Percentiles rank a stretch among this genome's conserved stretches.
phyloP scores from a whole-genome alignment of 1,139 yeast species.

The Hansenula sp. region DNA sequence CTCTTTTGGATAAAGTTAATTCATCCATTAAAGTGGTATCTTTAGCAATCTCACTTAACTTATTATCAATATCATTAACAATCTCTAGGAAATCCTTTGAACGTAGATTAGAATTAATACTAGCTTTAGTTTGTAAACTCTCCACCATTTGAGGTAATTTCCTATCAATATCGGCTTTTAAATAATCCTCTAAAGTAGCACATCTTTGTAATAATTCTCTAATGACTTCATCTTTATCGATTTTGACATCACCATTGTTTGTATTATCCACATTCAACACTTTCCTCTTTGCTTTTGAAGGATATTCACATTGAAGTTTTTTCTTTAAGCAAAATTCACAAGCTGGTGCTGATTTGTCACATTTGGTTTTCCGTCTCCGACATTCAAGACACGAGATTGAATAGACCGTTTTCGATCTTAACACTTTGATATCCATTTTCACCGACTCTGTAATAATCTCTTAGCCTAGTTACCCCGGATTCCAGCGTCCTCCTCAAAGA shows the following conservation, averaged over 20 bases:
- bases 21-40: background rate
- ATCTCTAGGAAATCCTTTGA: background rate
- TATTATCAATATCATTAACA: background rate
- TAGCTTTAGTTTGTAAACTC: background rate
- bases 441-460: background rate
- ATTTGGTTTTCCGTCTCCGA: slow-evolving; percentile 1
- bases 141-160: background rate
- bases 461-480: too few relatives aligned
- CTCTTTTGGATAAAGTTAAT: background rate
- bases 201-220: background rate
- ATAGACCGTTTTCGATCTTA: background rate
- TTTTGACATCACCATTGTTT: background rate
- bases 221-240: background rate
- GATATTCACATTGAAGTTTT: background rate
- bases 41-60: background rate
- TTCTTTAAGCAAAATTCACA: background rate
- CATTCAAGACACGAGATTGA: background rate
- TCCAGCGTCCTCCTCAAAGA: too few relatives aligned
- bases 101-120: background rate
- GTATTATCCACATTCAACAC: background rate
- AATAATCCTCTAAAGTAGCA: background rate
- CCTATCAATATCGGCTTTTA: background rate
- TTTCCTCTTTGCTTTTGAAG: background rate
- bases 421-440: background rate
- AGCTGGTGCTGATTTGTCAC: background rate